Evolutionary conservation across 345 rosid genomes (phyloP).

Genomic region (Euphorbia tirucalli): DNA sequence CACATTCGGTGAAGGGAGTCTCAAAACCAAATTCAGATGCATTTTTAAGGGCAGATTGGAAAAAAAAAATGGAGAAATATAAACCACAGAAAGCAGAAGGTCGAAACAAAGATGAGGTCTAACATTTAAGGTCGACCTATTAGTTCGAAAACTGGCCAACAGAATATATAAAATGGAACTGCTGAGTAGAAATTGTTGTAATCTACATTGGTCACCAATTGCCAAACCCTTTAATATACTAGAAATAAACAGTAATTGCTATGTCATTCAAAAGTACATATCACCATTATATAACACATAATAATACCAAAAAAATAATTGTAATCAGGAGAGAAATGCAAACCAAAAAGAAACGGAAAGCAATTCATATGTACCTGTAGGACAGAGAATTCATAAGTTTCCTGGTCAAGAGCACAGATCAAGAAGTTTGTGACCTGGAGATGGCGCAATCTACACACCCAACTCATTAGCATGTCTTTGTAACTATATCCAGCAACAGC

Average conservation of each 20-base stretch:
- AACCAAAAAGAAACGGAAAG: slow-evolving; percentile 1
- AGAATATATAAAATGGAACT: too few species aligned
- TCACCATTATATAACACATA: background rate
- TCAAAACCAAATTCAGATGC: slow-evolving; percentile 9
- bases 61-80: background rate
- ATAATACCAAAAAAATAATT: background rate
- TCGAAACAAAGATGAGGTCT: too few species aligned
- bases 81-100: too few species aligned
- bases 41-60: background rate
- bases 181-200: too few species aligned
- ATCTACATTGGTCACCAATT: too few species aligned
- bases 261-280: background rate
- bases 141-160: too few species aligned
- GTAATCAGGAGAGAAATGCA: background rate
- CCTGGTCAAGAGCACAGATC: slow-evolving; percentile 81
- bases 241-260: background rate
- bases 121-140: too few species aligned
- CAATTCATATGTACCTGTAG: slow-evolving; percentile 51
- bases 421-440: slow-evolving; percentile 68
- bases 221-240: too few species aligned
- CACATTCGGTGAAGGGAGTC: background rate
- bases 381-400: slow-evolving; percentile 68
- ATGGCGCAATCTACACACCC: slow-evolving; percentile 86
- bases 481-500: slow-evolving; percentile 89
- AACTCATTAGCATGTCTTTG: slow-evolving; percentile 94